A percentile compares a stretch with the other conserved stretches of the same genome.
Evolutionary conservation across 2,329 filamentous ascomycete genomes (phyloP).

Genomic region (Aspergillus cejpii): DNA sequence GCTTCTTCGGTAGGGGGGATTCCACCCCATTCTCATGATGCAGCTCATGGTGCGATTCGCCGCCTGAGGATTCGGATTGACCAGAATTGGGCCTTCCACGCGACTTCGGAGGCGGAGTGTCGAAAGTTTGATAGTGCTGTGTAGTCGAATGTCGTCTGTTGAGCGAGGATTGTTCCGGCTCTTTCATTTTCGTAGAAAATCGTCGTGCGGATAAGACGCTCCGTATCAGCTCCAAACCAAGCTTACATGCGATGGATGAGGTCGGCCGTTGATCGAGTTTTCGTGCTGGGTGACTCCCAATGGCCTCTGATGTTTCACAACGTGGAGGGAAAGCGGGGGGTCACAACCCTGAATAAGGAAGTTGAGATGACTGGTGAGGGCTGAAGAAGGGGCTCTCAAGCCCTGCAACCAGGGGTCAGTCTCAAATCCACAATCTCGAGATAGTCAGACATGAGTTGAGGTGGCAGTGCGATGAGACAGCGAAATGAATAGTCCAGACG

Average conservation of each 20-base stretch:
- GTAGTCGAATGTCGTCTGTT: slow-evolving; percentile 40
- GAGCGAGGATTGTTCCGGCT: slow-evolving; percentile 26
- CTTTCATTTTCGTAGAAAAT: slow-evolving; percentile 21
- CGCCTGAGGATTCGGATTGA: slow-evolving; percentile 37
- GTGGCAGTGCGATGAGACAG: too few relatives aligned
- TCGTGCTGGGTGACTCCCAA: neutral
- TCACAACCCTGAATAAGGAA: too few relatives aligned
- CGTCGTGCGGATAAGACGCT: neutral
- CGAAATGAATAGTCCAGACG: neutral
- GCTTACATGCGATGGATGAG: neutral
- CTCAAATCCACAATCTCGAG: too few relatives aligned
- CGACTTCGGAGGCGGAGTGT: slow-evolving; percentile 43
- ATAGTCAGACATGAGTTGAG: too few relatives aligned
- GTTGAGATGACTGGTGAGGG: too few relatives aligned
- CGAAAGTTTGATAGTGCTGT: slow-evolving; percentile 45
- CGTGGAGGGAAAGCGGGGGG: neutral
- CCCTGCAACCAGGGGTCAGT: too few relatives aligned
- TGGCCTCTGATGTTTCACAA: neutral
- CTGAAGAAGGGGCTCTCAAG: neutral
- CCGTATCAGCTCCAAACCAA: neutral
- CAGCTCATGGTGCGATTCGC: slow-evolving; percentile 25
- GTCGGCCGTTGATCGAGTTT: neutral
- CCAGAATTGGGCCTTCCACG: slow-evolving; percentile 41
- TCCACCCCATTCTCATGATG: slow-evolving; percentile 23
- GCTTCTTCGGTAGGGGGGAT: slow-evolving; percentile 72